Evolutionary conservation across 345 rosid species (phyloP), one percentile per base, ranked within the genome.

Genomic region (Trapa incisa): DNA sequence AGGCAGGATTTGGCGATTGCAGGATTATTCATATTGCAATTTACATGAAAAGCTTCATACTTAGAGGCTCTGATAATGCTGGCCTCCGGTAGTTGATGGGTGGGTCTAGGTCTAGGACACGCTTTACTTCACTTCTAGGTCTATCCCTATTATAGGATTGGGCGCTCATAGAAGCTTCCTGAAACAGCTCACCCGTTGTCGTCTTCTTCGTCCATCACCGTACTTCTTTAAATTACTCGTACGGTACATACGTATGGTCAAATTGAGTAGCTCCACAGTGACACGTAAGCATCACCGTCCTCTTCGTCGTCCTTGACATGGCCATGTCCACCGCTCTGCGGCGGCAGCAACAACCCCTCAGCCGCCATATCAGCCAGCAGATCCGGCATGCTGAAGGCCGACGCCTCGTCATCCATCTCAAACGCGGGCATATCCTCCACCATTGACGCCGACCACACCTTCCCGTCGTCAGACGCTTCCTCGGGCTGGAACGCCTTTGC

Each of bases 271-370:
- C 80, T 88, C 98, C 96, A 92, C 3, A 89, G 65, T 36, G 85
- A 69, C 76, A 82, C 75, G 70, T 81, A 89, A 62, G 52, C 81
- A 14, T 75, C 77, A 3, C 43, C 43, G 43, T 3, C 14, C 70
- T 33, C 83, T 17, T 65, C 29, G 60, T 79, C 82, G 12, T 82
- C 78, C 13, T 61, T 75, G 33, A 66, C 42, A 33, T 53, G 66
- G 15, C 33, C 68, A 3, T 65, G 72, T 22, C 56, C 77, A 14
- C 43, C 68, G 42, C 78, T 48, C 38, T 74, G 82, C 45, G 89
- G 93, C 17, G 96, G 96, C 2, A 96, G 82, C 83, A 92, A 61
- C 50, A 89, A 72, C 98, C 89, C 83, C 48, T 80, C 96, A 56
- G 83, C 87, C 1, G 93, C 98, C 96, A 89, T 92, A 60, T 78